phyloP scores from a whole-genome alignment of 169 alveolate genomes.

The Ichthyophthirius multifiliis region DNA sequence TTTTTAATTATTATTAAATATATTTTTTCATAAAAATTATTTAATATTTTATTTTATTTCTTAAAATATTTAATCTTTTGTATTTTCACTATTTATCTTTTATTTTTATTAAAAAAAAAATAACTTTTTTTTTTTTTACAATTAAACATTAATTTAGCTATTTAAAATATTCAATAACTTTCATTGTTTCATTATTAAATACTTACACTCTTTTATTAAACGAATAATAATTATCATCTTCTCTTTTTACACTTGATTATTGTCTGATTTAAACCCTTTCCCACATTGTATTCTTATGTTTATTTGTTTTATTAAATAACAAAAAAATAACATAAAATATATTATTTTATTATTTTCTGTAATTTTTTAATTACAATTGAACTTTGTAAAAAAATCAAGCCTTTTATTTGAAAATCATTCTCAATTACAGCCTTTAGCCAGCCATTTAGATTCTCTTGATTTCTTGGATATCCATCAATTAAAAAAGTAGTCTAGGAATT shows the following conservation, averaged over 20 bases:
- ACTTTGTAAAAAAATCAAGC: not conserved
- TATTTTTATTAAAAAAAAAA: too few relatives aligned
- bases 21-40: too few relatives aligned
- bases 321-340: too few relatives aligned
- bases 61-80: too few relatives aligned
- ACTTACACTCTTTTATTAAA: not conserved
- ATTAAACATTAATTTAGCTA: too few relatives aligned
- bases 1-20: too few relatives aligned
- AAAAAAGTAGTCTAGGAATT: conserved; percentile 37
- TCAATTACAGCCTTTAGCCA: conserved; percentile 32
- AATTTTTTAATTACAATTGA: too few relatives aligned
- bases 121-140: too few relatives aligned
- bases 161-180: not conserved
- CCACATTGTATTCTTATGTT: not conserved
- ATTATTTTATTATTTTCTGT: too few relatives aligned
- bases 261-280: not conserved
- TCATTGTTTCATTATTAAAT: not conserved
- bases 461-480: conserved; percentile 58
- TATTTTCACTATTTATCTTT: too few relatives aligned
- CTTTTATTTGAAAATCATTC: not conserved
- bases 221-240: not conserved
- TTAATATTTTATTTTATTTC: too few relatives aligned
- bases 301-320: too few relatives aligned
- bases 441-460: conserved; percentile 48
- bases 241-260: not conserved